Conservation (phyloP, 495 filamentous ascomycete species). For the Poronia punctata region DNA sequence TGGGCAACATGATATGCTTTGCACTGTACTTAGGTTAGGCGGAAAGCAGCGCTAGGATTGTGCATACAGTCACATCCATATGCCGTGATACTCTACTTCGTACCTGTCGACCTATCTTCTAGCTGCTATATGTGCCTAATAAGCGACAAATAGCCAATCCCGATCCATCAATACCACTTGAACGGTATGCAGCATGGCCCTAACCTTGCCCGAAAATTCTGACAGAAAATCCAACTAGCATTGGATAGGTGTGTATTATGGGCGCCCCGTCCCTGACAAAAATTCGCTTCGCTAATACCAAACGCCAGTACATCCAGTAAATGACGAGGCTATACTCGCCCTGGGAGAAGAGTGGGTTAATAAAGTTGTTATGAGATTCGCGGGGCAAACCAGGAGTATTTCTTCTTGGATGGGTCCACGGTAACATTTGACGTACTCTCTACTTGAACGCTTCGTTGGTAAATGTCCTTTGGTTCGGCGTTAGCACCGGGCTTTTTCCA, state of each 20-base stretch:
- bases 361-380: conserved; percentile 22
- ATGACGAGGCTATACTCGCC: neutral
- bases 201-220: conserved; percentile 5
- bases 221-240: conserved; percentile 2
- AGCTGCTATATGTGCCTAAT: too few relatives aligned
- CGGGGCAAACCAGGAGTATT: conserved; percentile 50
- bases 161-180: too few relatives aligned
- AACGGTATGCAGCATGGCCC: too few relatives aligned
- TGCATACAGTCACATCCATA: too few relatives aligned
- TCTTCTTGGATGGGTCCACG: conserved; percentile 42
- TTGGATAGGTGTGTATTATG: too few relatives aligned
- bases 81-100: too few relatives aligned
- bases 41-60: too few relatives aligned
- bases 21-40: too few relatives aligned
- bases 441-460: conserved; percentile 51
- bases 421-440: conserved; percentile 37
- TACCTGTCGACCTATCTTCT: too few relatives aligned
- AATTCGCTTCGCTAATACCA: conserved; percentile 7
- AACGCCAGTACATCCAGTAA: conserved; percentile 3
- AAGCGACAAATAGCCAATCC: too few relatives aligned
- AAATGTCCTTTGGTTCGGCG: conserved; percentile 44
- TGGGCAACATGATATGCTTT: too few relatives aligned
- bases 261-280: neutral
- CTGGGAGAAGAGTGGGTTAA: neutral
- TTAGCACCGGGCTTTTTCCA: conserved; percentile 26